Evolutionary conservation across 1,284 basidiomycete species (phyloP), one percentile per base, ranked within the genome.

Genomic region (Tylopilus orsonianus): DNA sequence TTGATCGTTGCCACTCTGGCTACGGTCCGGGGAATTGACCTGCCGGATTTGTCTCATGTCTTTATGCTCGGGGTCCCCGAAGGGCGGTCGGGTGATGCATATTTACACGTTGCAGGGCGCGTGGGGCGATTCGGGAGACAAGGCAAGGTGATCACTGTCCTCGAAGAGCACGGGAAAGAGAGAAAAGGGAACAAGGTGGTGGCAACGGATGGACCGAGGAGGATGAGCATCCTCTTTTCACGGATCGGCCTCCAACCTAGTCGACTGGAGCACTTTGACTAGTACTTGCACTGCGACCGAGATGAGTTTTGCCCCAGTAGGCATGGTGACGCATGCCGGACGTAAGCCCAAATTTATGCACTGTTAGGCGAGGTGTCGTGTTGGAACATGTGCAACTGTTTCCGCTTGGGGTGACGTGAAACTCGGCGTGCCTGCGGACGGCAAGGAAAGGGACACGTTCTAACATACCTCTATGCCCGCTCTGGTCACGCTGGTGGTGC

Each of bases 61-160:
- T 89, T 90, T 61, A 71, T 89, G 45, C 66, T 85, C 35, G 86
- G 85, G 5, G 66, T 83, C 1, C 77, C 78, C 7, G 77, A 78
- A 47, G 77, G 73, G 30, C 73, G 69, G 22, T 67, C 60, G 52
- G 70, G 79, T 13, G 83, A 86, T 59, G 72, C 71, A 40, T 90
- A 90, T 61, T 58, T 83, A 54, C 87, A 90, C 57, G 68, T 84
- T 46, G 80, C 84, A 2, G 88, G 87, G n/a, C 80, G 88, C 13
- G 84, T 85, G 7, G 86, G 87, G 13, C 76, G 87, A 45, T 86
- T 87, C 61, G 83, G 84, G 36, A 70, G 76, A 42, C 69, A 65
- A 32, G 84, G 85, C 16, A 80, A 78, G 61, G 84, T 87, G 46
- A 70, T 90, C 44, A 80, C 72, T 26, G 68, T 88, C 20, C 60